Base-by-base conservation (phyloP, 345 rosid genomes). In the Passiflora organensis region DNA sequence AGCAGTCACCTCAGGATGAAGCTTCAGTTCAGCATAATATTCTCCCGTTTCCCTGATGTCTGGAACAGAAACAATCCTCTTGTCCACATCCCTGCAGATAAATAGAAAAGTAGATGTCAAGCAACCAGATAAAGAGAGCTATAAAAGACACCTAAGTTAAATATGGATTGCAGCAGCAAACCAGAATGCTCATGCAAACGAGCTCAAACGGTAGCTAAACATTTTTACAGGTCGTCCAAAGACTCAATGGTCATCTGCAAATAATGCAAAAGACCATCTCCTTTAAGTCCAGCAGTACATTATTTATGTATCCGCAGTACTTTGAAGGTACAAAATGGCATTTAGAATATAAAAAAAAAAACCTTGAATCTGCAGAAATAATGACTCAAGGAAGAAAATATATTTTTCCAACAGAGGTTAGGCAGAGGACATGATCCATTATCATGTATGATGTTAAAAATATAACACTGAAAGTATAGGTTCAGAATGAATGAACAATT, bases 31-130 rank as follows among this genome's bases (percentile, higher is more conserved):
- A 19, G 93, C 98, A 16, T 84, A 58, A 66, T 88, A 86, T 72
- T 86, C 95, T 54, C 98, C 98, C 0, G 88, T 82, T 76, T 91
- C 98, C 59, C 93, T 79, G 48, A 91, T 88, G 48, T 91, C 98
- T 2, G 96, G 98, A 65, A 91, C 76, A 43, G 62, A 54, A 43
- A 91, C 86, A 44, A 88, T 53, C 22, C 85, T 74, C 72, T 88
- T 88, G 80, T 91, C 98, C 54, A 91, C 82, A 59, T 91, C 98
- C 72, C 98, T 91, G 69, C 2, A 43, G 17, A 42, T 32, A 34
- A 15, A 51, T 13, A 50, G 11, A 21, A 18, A 51, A 23, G 12
- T 51, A 13, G 4, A 6, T 49, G n/a, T 13, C 34, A 50, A 45
- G 54, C 37, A 43, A 1, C 3, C 13, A 41, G 14, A 41, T 15